Evolutionary conservation across 2,329 filamentous ascomycete species (phyloP), one percentile per base, ranked within the genome.

Genomic region (Trichoderma lentiforme): DNA sequence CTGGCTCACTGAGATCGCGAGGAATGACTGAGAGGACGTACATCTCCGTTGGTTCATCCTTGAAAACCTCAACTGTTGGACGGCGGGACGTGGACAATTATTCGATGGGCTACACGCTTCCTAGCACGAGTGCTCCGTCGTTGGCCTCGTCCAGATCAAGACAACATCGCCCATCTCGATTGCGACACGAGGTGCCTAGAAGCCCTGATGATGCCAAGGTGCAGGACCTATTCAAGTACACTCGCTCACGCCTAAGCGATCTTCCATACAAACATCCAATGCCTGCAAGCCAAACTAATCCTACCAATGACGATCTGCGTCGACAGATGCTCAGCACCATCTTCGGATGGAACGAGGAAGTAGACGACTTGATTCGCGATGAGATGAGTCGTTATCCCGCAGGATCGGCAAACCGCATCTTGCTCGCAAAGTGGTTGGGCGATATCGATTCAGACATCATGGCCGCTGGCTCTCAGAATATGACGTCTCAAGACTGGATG

Each of bases 401-500:
- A 3, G 92, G 93, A 7, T 95, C 94, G 6, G 88, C 93, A 2
- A 92, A 90, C 74, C 90, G 92, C 14, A 93, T 98, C 66, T 86
- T 98, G 51, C 87, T 99, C 5, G 88, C 93, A 1, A 97, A 97
- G 81, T 99, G 96, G 96, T 88, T 99, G 0, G 94, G 95, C 15
- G 93, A 97, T 73, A 89, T 93, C 47, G 91, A 94, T 72, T 88
- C 91, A 0, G 94, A 97, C 77, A 87, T 94, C 53, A 93, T 97
- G 88, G 88, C 90, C 12, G 90, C 93, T 3, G 93, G 90, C 57
- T 92, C 94, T 0, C 90, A 95, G 75, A 92, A 93, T n/a, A 95
- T 96, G 88, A 95, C 94, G 11, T 94, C 93, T 3, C 93, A 93
- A 0, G 96, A 98, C 81, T 99, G 96, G 96, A 98, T 99, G 94